Percentiles rank a stretch among this genome's conserved stretches.
Conservation (phyloP, 2,329 filamentous ascomycete genomes). For the Orbilia quercus region DNA sequence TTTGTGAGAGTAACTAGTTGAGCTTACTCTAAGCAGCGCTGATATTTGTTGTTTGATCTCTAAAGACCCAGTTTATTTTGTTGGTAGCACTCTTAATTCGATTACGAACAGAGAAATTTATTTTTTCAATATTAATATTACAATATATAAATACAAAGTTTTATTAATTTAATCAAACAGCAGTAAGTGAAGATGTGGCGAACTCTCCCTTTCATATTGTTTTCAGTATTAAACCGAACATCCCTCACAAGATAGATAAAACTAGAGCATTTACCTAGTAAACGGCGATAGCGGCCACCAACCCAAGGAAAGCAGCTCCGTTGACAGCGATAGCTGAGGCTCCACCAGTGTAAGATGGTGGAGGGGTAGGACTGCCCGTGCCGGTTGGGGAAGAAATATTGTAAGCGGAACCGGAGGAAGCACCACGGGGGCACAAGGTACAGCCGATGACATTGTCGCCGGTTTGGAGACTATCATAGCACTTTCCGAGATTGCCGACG, state of each 20-base stretch:
- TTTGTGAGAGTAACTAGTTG: no score
- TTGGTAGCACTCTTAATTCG: no score
- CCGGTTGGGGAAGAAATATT: neutral
- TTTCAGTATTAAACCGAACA: neutral
- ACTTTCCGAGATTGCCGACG: slow-evolving; percentile 5
- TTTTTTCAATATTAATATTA: no score
- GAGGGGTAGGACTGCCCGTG: neutral
- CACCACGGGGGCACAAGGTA: slow-evolving; percentile 6
- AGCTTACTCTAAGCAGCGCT: no score
- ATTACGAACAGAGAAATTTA: no score
- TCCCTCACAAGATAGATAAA: no score
- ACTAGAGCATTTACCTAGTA: neutral
- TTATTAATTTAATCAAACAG: no score
- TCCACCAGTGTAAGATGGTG: slow-evolving; percentile 2
- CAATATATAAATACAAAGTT: no score
- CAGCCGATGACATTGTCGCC: slow-evolving; percentile 2
- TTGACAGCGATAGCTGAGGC: neutral
- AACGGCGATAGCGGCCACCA: neutral
- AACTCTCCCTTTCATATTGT: no score
- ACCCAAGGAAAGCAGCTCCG: neutral
- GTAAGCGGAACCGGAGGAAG: neutral
- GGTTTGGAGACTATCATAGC: neutral
- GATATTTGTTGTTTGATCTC: no score
- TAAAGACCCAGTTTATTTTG: no score
- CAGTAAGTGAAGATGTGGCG: no score